phyloP scores from a whole-genome alignment of 805 yeast genomes.

The Wickerhamomyces hampshirensis region DNA sequence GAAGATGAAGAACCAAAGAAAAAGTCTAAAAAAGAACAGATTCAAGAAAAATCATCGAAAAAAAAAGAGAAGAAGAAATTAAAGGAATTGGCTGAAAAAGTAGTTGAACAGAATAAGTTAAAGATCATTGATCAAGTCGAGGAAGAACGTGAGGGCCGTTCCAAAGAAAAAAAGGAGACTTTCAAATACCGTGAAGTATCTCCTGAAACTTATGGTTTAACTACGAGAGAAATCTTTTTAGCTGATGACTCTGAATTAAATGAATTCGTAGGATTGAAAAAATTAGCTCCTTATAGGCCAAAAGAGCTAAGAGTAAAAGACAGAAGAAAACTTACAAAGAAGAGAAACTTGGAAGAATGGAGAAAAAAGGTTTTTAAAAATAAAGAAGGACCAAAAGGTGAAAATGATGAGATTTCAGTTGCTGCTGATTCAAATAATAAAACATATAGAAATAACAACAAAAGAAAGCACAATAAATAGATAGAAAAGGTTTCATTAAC shows the following conservation, averaged over 20 bases:
- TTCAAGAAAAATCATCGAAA: conserved; percentile 49
- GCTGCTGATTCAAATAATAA: conserved; percentile 15
- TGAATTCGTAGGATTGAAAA: conserved; percentile 81
- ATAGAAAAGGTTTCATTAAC: background rate
- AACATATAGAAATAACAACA: conserved; percentile 1
- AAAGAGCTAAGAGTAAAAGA: conserved; percentile 70
- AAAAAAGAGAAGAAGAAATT: conserved; percentile 61
- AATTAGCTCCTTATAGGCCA: conserved; percentile 88
- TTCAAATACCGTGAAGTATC: conserved; percentile 93
- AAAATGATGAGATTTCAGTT: conserved; percentile 22
- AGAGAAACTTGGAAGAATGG: conserved; percentile 84
- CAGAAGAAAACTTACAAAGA: conserved; percentile 77
- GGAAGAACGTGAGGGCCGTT: conserved; percentile 55
- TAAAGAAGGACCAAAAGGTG: conserved; percentile 41
- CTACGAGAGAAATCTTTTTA: conserved; percentile 78
- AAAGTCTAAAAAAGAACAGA: conserved; percentile 49
- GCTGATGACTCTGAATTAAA: conserved; percentile 89
- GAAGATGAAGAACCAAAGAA: conserved; percentile 34
- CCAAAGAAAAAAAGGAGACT: conserved; percentile 39
- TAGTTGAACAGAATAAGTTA: conserved; percentile 70
- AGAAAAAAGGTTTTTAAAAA: conserved; percentile 72
- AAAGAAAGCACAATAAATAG: conserved; percentile 8
- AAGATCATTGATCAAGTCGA: conserved; percentile 66
- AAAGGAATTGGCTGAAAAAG: conserved; percentile 64
- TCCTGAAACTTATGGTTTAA: conserved; percentile 86